Evolutionary conservation across 768 basidiomycete genomes (phyloP).

Genomic region (Tricholoma matsutake): DNA sequence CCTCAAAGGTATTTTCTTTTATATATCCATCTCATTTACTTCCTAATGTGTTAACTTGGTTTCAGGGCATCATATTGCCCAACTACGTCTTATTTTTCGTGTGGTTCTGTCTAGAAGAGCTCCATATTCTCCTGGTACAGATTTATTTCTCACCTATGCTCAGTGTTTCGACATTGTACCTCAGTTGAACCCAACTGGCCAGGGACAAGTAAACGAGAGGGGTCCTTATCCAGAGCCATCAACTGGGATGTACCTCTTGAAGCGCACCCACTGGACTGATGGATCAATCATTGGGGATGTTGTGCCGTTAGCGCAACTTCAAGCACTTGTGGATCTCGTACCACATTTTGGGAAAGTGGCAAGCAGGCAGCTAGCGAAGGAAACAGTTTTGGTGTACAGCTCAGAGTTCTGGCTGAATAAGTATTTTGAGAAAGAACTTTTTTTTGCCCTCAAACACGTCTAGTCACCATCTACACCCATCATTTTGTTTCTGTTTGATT

Average conservation of each 20-base stretch:
- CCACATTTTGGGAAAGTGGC: slow-evolving; percentile 8
- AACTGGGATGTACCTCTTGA: slow-evolving; percentile 5
- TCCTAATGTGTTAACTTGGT: not conserved
- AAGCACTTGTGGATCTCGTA: slow-evolving; percentile 7
- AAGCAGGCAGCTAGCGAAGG: not conserved
- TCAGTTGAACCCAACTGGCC: not conserved
- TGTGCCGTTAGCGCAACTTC: slow-evolving; percentile 4
- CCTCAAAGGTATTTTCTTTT: not conserved
- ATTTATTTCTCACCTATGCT: slow-evolving; percentile 3
- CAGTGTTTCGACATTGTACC: slow-evolving; percentile 6
- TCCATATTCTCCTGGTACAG: not conserved
- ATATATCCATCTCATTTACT: not conserved
- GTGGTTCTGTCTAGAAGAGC: not conserved
- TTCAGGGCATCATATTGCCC: slow-evolving; percentile 1
- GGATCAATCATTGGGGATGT: slow-evolving; percentile 6
- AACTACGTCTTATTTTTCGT: slow-evolving; percentile 1
- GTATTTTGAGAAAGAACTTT: not conserved
- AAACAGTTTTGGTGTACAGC: slow-evolving; percentile 2
- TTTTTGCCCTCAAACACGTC: not conserved
- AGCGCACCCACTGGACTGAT: not conserved
- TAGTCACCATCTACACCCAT: not conserved
- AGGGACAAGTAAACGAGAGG: not conserved
- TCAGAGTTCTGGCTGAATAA: slow-evolving; percentile 1
- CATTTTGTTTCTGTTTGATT: not conserved
- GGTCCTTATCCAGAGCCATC: slow-evolving; percentile 4